A percentile compares a stretch with the other conserved stretches of the same genome.
These are phyloP conservation scores for Oryza glaberrima DNA, from an alignment of 176 grass and related monocot species.

Conservation along the genomic window DNA sequence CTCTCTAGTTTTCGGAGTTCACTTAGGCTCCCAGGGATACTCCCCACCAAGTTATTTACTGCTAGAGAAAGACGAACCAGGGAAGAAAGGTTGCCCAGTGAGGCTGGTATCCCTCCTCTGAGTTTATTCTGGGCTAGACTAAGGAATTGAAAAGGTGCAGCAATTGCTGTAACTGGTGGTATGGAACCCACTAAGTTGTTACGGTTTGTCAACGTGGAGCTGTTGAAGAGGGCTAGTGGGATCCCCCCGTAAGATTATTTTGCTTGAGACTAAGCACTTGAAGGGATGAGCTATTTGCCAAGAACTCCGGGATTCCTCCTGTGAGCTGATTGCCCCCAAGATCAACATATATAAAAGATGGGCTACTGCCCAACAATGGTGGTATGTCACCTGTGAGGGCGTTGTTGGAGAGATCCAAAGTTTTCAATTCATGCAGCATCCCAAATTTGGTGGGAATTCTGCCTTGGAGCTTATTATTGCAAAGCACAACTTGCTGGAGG, in stretches of 20 bases:
- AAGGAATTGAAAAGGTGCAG: conserved; percentile 32
- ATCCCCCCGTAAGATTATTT: conserved; percentile 54
- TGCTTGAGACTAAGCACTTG: conserved; percentile 34
- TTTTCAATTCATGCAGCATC: conserved; percentile 25
- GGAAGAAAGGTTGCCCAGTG: conserved; percentile 48
- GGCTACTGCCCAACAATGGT: conserved; percentile 34
- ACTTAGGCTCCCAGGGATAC: conserved; percentile 51
- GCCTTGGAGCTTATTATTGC: conserved; percentile 41
- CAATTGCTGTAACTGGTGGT: conserved; percentile 26
- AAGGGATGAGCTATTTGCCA: conserved; percentile 51
- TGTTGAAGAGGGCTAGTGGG: no score
- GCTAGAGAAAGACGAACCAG: conserved; percentile 37
- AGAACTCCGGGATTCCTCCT: conserved; percentile 41
- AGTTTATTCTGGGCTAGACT: conserved; percentile 37
- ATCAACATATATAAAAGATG: conserved; percentile 35
- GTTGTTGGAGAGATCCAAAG: conserved; percentile 32
- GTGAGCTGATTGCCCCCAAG: conserved; percentile 43
- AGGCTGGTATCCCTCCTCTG: conserved; percentile 45
- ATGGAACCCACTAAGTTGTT: conserved; percentile 51
- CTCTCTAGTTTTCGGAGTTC: neutral
- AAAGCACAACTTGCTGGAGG: conserved; percentile 31
- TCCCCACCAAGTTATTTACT: conserved; percentile 44
- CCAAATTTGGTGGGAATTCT: conserved; percentile 36
- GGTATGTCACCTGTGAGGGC: conserved; percentile 53
- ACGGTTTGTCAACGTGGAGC: neutral